Base-by-base conservation (phyloP, 208 protist genomes). In the Entamoeba nuttalli region DNA sequence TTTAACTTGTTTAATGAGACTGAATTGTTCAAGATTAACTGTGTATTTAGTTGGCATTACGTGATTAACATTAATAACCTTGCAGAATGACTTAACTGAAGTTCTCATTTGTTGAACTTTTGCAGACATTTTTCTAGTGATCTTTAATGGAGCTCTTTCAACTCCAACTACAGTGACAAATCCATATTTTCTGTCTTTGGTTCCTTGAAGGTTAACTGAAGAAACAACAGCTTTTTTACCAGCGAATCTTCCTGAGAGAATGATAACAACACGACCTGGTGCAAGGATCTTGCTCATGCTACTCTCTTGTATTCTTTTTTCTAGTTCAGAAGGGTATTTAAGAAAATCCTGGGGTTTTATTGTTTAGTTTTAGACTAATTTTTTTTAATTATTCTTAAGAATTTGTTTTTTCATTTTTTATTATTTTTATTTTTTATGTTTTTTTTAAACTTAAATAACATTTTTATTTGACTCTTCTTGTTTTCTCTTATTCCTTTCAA, bases 161-260 rank as follows among this genome's bases (percentile, higher is more conserved):
- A 98, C 96, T 93, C 97, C 97, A 69, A 96, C 97, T 17, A 98
- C 97, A 30, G 97, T 51, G 51, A 57, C 52, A 53, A 97, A 97
- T 55, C 95, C 95, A 93, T 96, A 97, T 7, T 94, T 19, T 21
- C 96, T 53, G 44, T 69, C 93, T 35, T 95, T 93, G 4, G 96
- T 50, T 50, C 41, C 41, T 51, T 51, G 35, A 50, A 93, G 25
- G 25, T 93, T 41, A 14, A 50, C 35, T 48, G 35, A 17, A 17
- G 35, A 93, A 93, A 98, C 95, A 52, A 97, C 96, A n/a, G 96
- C 97, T 96, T 98, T 98, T 52, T 96, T 97, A 25, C 97, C 97
- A 62, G 97, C 97, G 48, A 96, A 97, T 44, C 96, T 95, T 25
- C 97, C 97, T 15, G 96, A 93, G 35, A 97, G 95, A 73, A 98